Base-by-base conservation (phyloP, 495 filamentous ascomycete genomes). In the Annulohypoxylon stygium region DNA sequence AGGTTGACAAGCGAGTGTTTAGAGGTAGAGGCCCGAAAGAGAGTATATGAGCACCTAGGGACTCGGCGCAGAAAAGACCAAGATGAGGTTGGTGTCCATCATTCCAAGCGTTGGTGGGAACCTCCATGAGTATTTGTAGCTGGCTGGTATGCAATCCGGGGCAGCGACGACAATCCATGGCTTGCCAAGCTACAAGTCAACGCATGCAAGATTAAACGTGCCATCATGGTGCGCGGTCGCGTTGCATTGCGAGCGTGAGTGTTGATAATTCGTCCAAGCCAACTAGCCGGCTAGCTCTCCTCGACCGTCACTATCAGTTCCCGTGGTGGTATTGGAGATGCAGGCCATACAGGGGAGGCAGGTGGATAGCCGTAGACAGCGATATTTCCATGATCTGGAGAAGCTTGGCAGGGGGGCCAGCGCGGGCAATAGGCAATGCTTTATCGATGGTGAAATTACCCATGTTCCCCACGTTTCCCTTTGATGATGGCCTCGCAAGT, bases 361-460 rank as follows among this genome's bases (percentile, higher is more conserved):
- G 58, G 68, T 61, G 45, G 69, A 53, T 75, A 65, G 50, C 64
- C 18, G 68, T 48, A 65, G 34, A 57, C n/a, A 34, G 53, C 48
- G 65, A 39, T 23, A 62, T 54, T 69, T 69, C 73, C 55, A 68
- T 62, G 61, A 51, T 61, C 69, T 75, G 72, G 65, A 61, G 69
- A 75, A 66, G 64, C 73, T 75, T 75, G 69, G 73, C 73, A 75
- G 69, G 73, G 73, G 69, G 65, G 65, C 37, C 53, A 37, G 33
- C 62, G 43, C 69, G 65, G 45, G 60, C 20, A 34, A 47, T 34
- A 63, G 58, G 43, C 60, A 71, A 75, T 71, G 58, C 67, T 67
- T 67, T 45, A 65, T 75, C 63, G 61, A 58, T 69, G 64, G 60
- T 65, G 67, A 57, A 61, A 70, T 71, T 68, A 61, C 51, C 59